phyloP scores from a whole-genome alignment of 1,139 yeast genomes.

The Sugiyamaella paludigena region DNA sequence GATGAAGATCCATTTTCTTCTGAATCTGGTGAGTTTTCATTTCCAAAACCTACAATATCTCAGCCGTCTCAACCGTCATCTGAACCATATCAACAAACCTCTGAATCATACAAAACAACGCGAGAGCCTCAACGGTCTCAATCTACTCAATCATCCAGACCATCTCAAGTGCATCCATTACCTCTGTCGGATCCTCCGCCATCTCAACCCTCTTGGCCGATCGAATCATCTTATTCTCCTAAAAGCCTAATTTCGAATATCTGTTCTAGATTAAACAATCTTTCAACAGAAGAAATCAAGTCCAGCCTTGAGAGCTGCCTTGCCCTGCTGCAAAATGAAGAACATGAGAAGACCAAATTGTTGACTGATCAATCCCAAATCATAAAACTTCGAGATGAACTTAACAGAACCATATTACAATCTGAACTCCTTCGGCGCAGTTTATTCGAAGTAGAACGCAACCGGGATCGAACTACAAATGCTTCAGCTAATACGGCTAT shows the following conservation, averaged over 20 bases:
- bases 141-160: background rate
- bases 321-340: background rate
- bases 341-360: background rate
- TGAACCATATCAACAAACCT: no score
- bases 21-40: conserved; percentile 6
- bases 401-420: background rate
- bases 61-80: background rate
- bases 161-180: background rate
- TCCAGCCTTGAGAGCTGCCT: conserved; percentile 1
- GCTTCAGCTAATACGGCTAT: conserved; percentile 3
- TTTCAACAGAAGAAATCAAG: conserved; percentile 1
- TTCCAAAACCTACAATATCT: background rate
- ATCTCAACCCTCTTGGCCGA: no score
- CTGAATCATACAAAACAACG: background rate
- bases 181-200: no score
- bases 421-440: background rate
- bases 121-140: background rate
- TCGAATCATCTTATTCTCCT: no score
- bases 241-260: no score
- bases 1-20: conserved; percentile 11
- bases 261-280: background rate
- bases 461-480: no score
- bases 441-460: background rate
- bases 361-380: background rate
- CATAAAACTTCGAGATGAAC: background rate